Base-by-base conservation (phyloP, 208 protist genomes). In the Acanthamoeba sp. region DNA sequence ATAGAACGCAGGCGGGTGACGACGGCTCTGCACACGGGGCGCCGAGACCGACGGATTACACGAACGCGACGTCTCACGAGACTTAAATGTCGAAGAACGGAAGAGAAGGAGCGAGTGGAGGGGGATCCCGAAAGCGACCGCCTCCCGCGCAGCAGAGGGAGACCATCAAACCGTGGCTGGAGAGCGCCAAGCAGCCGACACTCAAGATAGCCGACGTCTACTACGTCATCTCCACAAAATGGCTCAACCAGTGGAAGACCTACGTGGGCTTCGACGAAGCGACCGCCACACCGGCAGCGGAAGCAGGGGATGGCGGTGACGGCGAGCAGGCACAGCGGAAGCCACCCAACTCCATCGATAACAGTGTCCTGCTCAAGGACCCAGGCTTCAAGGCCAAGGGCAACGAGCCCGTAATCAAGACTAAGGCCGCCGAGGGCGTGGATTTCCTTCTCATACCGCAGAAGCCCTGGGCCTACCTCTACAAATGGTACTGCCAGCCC, bases 331-430 rank as follows among this genome's bases (percentile, higher is more conserved):
- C 55, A 29, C 32, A 18, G 64, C 27, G n/a, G 78, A 36, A 87
- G 78, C 36, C 78, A 2, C 78, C 78, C 45, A 36, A 36, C 36
- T 36, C 38, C 27, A 87, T 87, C 45, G 78, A 87, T 9, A 87
- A 87, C 78, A 45, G 27, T 14, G 78, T 55, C 78, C 24, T 87
- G n/a, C 78, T 87, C 78, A 87, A 87, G 45, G 78, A 87, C 36
- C 24, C 78, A 27, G 45, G 36, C 45, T 87, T 57, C 78, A 87
- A 87, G 78, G 16, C 78, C 42, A 87, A 87, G 78, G 78, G 78
- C 78, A 87, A 55, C 45, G 78, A 87, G 32, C 78, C 78, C 45
- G 78, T 87, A 16, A 45, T 87, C 18, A 87, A 87, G 38, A 27
- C 78, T 22, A 87, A 87, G 45, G 42, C 45, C 45, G 20, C n/a